These are phyloP conservation scores for Metschnikowia orientalis DNA, from an alignment of 805 yeast species.

Conservation along the genomic window DNA sequence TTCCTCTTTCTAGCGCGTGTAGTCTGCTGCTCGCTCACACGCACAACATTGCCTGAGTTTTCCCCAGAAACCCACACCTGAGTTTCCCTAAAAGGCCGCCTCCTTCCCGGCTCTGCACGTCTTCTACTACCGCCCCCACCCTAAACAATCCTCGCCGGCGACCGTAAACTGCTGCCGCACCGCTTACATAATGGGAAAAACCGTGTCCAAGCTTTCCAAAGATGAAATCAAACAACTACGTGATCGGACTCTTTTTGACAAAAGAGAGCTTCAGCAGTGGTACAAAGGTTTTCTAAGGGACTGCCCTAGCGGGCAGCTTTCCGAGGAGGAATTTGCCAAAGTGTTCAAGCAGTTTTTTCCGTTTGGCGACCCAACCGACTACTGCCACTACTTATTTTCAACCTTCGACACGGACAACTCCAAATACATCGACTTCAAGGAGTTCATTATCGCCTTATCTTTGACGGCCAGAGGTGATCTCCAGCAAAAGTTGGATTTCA, in stretches of 20 bases:
- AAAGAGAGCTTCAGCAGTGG: slow-evolving; percentile 96
- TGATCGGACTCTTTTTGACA: slow-evolving; percentile 85
- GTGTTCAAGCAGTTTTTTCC: slow-evolving; percentile 97
- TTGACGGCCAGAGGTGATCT: slow-evolving; percentile 80
- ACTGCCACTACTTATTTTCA: slow-evolving; percentile 80
- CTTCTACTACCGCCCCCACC: too few species aligned
- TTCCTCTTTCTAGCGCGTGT: too few species aligned
- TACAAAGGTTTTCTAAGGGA: slow-evolving; percentile 93
- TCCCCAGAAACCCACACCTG: too few species aligned
- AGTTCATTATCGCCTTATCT: slow-evolving; percentile 83
- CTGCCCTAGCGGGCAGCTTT: slow-evolving; percentile 85
- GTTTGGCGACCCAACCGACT: slow-evolving; percentile 93
- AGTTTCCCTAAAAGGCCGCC: too few species aligned
- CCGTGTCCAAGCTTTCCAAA: slow-evolving; percentile 85
- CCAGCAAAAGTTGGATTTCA: slow-evolving; percentile 86
- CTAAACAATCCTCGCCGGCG: too few species aligned
- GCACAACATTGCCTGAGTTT: too few species aligned
- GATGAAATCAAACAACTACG: slow-evolving; percentile 83
- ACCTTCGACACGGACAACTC: slow-evolving; percentile 81
- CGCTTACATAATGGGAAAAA: slow-evolving; percentile 87
- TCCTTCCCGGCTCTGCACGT: too few species aligned
- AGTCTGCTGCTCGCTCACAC: too few species aligned
- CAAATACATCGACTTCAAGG: slow-evolving; percentile 85
- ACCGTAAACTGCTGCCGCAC: too few species aligned
- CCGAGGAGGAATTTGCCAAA: slow-evolving; percentile 82